Conservation (phyloP, 2,329 filamentous ascomycete species). For the Trichoderma guizhouense region DNA sequence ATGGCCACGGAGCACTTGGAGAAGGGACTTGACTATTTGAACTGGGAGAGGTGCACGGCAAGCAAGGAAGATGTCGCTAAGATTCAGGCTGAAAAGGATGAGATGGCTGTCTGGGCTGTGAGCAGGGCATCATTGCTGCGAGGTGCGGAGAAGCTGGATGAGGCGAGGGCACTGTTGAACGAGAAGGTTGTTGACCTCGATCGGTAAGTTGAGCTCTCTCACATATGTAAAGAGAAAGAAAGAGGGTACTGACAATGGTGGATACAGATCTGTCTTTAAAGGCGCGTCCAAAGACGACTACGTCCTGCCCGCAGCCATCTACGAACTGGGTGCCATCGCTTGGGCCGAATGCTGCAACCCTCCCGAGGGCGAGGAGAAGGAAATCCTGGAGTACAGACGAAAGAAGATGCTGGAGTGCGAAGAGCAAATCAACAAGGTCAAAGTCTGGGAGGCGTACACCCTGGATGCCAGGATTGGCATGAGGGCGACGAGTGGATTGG, state of each 20-base stretch:
- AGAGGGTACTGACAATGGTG: not conserved
- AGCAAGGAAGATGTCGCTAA: constrained; percentile 38
- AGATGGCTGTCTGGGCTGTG: constrained; percentile 63
- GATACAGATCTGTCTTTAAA: constrained; percentile 49
- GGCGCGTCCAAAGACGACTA: constrained; percentile 66
- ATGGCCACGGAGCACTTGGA: constrained; percentile 67
- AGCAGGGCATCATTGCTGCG: constrained; percentile 64
- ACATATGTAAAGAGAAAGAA: fast-evolving
- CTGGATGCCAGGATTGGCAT: constrained; percentile 73
- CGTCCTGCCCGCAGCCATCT: constrained; percentile 69
- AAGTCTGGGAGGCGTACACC: constrained; percentile 67
- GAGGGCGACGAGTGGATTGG: constrained; percentile 66
- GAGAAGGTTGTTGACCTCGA: constrained; percentile 65
- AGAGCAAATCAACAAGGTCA: constrained; percentile 62
- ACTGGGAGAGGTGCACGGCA: constrained; percentile 61
- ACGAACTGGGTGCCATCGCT: constrained; percentile 78
- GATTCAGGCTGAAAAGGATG: constrained; percentile 54
- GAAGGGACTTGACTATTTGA: constrained; percentile 58
- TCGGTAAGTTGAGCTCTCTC: constrained; percentile 41
- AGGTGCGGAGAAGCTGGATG: constrained; percentile 57
- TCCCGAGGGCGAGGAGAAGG: constrained; percentile 27
- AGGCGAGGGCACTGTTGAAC: constrained; percentile 64
- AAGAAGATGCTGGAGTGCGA: constrained; percentile 59
- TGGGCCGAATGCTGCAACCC: constrained; percentile 66
- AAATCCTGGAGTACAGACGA: constrained; percentile 37